These are phyloP conservation scores for Dendrobium huoshanense DNA, from an alignment of 106 monocot species.

Conservation along the genomic window DNA sequence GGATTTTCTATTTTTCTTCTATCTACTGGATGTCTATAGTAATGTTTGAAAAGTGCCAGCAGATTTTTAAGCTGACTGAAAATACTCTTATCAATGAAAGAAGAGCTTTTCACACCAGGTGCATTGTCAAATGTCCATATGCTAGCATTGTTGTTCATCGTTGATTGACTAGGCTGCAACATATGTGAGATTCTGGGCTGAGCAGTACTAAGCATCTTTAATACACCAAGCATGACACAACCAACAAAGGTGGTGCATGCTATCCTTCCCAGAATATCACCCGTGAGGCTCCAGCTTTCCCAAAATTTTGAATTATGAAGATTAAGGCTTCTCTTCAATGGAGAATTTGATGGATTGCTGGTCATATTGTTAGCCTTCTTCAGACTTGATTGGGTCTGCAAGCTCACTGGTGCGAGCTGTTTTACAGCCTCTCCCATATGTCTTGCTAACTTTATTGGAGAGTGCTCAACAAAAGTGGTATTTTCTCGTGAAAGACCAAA, in stretches of 20 bases:
- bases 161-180: constrained; percentile 13
- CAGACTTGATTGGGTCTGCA: constrained; percentile 26
- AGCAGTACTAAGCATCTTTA: constrained; percentile 31
- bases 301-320: constrained; percentile 24
- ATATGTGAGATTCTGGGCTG: constrained; percentile 17
- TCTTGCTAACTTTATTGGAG: constrained; percentile 26
- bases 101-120: constrained; percentile 3
- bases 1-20: constrained; percentile 11
- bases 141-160: constrained; percentile 9
- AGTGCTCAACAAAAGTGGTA: constrained; percentile 18
- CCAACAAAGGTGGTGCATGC: constrained; percentile 36
- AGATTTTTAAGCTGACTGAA: constrained; percentile 30
- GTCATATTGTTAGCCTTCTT: constrained; percentile 18
- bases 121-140: constrained; percentile 10
- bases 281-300: constrained; percentile 27
- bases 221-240: constrained; percentile 40
- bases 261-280: constrained; percentile 30
- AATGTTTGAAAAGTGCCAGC: constrained; percentile 19
- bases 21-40: constrained; percentile 21
- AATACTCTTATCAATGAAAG: constrained; percentile 15
- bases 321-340: constrained; percentile 48
- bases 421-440: constrained; percentile 73
- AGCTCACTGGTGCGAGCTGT: constrained; percentile 61
- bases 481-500: constrained; percentile 24
- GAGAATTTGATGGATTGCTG: constrained; percentile 21